Evolutionary conservation across 1,284 basidiomycete genomes (phyloP), one percentile per base, ranked within the genome.

Genomic region (Rhodotorula sp.): DNA sequence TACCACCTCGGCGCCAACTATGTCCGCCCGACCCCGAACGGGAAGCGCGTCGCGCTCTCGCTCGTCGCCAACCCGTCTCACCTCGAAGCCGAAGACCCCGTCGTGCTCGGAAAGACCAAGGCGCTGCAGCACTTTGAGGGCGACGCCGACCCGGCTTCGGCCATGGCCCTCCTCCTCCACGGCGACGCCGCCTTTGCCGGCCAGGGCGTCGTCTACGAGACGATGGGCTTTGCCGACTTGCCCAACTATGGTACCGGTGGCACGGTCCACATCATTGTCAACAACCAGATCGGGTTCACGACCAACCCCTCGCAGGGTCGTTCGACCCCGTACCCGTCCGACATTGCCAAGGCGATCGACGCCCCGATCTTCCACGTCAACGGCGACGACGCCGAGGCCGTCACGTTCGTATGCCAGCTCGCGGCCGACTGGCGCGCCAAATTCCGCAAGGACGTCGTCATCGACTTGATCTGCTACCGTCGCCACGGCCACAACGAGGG

Each of bases 281-380:
- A 99, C 86, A 99, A 99, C 84, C 96, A 99, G 82, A 97, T 99
- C 74, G 96, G 96, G 6, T 99, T 99, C 85, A 99, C 96, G 71
- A 99, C 96, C 67, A 95, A 98, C 81, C 96, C 96, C 61, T 89
- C 95, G 73, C 98, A 98, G 84, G 84, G 95, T 64, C 95, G 95
- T 72, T 99, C 95, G 22, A 99, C 96, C 4, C 92, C 96, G 54
- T 99, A 99, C 84, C 91, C 91, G n/a, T 97, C 95, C 66, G 96
- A 99, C 81, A 92, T 99, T 78, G 96, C 96, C 78, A 99, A 99
- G 83, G 89, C 93, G 60, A 98, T 98, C 79, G 96, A 99, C 79
- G 88, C 96, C 0, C 96, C 96, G 71, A 98, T 99, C 83, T 97
- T 99, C 89, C 96, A 99, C 83, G 96, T 99, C 79, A 99, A 99